phyloP scores from a whole-genome alignment of 225 moss, liverwort and hornwort genomes.

The Lunularia cruciata region DNA sequence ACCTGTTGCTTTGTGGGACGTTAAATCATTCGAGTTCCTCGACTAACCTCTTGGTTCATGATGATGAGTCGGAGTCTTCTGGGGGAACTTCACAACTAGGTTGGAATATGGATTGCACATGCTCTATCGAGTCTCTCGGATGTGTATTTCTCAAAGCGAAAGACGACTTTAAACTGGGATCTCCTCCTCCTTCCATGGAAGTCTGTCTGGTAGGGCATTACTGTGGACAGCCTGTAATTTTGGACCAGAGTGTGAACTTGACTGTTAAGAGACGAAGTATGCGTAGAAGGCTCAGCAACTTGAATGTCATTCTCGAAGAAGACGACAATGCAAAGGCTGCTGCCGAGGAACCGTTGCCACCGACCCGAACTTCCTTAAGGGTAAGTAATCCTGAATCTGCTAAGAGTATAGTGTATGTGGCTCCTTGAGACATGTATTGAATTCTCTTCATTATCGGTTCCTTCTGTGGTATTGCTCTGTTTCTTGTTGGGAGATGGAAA shows the following conservation, averaged over 20 bases:
- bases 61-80: slow-evolving; percentile 31
- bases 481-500: background rate
- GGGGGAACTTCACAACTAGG: slow-evolving; percentile 49
- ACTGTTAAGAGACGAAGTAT: slow-evolving; percentile 38
- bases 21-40: slow-evolving; percentile 43
- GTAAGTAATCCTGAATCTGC: background rate
- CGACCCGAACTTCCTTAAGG: background rate
- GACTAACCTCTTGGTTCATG: slow-evolving; percentile 31
- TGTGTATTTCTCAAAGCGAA: slow-evolving; percentile 57
- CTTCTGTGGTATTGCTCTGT: background rate
- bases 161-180: slow-evolving; percentile 39
- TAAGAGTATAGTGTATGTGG: too few species aligned
- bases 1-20: slow-evolving; percentile 45
- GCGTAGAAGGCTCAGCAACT: slow-evolving; percentile 40
- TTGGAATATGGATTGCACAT: slow-evolving; percentile 62
- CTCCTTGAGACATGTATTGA: background rate
- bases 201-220: slow-evolving; percentile 49
- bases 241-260: slow-evolving; percentile 56
- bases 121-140: slow-evolving; percentile 53
- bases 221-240: slow-evolving; percentile 42
- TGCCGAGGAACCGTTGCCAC: background rate
- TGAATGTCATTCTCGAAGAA: slow-evolving; percentile 60
- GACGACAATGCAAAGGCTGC: slow-evolving; percentile 46
- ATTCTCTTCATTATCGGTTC: background rate
- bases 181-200: slow-evolving; percentile 53